Conservation (phyloP, 768 basidiomycete genomes). For the Cytidiella melzeri region DNA sequence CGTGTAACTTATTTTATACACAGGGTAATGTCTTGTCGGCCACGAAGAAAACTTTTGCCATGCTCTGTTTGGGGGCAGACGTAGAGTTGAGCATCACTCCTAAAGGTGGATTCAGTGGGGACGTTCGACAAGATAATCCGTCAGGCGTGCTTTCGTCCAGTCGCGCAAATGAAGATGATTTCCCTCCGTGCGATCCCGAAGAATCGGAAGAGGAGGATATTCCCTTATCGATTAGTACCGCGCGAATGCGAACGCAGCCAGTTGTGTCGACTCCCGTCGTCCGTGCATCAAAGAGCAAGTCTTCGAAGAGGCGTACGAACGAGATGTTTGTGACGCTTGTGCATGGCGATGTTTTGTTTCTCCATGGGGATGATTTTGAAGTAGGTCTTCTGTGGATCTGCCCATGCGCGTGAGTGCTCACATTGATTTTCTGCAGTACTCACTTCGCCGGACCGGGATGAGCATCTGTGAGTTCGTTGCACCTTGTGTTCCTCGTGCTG, state of each 20-base stretch:
- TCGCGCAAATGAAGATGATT: not conserved
- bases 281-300: not conserved
- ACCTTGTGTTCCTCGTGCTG: not conserved
- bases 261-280: not conserved
- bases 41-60: not conserved
- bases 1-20: not conserved
- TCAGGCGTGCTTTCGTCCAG: not conserved
- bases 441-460: slow-evolving; percentile 21
- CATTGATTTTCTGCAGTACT: slow-evolving; percentile 8
- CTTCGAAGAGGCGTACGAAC: slow-evolving; percentile 5
- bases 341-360: slow-evolving; percentile 34
- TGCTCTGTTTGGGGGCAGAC: slow-evolving; percentile 13
- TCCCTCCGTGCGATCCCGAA: not conserved
- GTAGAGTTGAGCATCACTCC: slow-evolving; percentile 9
- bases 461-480: slow-evolving; percentile 16
- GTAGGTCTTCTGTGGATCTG: slow-evolving; percentile 26
- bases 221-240: not conserved
- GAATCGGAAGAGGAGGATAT: not conserved
- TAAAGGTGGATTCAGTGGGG: not conserved
- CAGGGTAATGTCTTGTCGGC: not conserved
- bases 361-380: slow-evolving; percentile 35
- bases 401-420: not conserved
- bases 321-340: slow-evolving; percentile 27
- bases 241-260: not conserved
- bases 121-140: not conserved